These are phyloP conservation scores for Piloderma croceum DNA, from an alignment of 768 basidiomycete genomes.

Conservation along the genomic window DNA sequence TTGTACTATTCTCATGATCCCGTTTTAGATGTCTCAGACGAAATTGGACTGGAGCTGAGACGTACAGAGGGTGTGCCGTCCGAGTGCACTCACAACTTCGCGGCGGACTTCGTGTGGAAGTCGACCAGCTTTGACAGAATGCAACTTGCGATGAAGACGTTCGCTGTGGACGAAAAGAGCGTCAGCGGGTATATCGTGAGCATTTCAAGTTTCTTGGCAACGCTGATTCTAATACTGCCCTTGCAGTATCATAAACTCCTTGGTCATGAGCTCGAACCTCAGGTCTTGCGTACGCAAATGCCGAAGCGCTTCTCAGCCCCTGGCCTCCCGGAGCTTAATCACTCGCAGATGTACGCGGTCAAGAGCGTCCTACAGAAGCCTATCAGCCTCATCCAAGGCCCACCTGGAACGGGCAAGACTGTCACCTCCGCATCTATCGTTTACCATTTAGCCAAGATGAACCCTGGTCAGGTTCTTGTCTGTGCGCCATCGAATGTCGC, in stretches of 20 bases:
- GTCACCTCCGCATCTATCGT: conserved; percentile 99
- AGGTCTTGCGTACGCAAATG: conserved; percentile 86
- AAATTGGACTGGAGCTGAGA: conserved; percentile 90
- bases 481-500: conserved; percentile 99
- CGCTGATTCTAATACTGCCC: conserved; percentile 8
- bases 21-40: conserved; percentile 88
- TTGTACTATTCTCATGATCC: conserved; percentile 8
- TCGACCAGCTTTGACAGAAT: conserved; percentile 99
- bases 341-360: conserved; percentile 99
- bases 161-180: conserved; percentile 98
- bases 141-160: conserved; percentile 99
- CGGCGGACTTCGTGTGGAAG: conserved; percentile 99
- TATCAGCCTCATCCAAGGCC: conserved; percentile 94
- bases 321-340: conserved; percentile 95
- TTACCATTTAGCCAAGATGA: conserved; percentile 99
- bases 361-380: conserved; percentile 99
- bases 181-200: conserved; percentile 97
- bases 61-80: conserved; percentile 89
- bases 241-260: conserved; percentile 93
- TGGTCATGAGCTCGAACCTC: conserved; percentile 95
- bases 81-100: conserved; percentile 91
- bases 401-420: conserved; percentile 97
- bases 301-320: conserved; percentile 97
- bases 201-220: conserved; percentile 7
- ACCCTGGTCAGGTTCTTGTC: conserved; percentile 97